These are phyloP conservation scores for Nyssa sinensis DNA, from an alignment of 148 eudicot genomes.

Conservation along the genomic window DNA sequence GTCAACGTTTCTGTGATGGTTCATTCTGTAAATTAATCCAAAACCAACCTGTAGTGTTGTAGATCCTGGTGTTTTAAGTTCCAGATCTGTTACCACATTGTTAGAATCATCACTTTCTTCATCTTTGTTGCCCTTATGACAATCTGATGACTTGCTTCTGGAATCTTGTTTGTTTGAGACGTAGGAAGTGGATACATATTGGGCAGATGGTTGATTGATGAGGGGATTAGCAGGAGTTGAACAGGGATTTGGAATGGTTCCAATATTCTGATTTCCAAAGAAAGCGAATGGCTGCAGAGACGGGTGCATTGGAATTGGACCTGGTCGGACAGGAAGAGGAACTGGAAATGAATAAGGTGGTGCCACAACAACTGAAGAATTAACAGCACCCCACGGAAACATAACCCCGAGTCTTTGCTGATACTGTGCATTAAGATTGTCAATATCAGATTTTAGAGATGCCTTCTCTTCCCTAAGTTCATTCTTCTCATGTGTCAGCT, in stretches of 20 bases:
- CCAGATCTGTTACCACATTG: conserved; percentile 61
- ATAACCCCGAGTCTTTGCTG: conserved; percentile 51
- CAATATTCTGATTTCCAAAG: conserved; percentile 46
- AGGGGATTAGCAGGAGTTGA: conserved; percentile 35
- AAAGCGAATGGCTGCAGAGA: conserved; percentile 55
- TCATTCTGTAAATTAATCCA: not conserved
- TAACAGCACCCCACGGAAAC: conserved; percentile 57
- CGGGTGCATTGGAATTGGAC: conserved; percentile 57
- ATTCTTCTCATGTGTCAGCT: conserved; percentile 70
- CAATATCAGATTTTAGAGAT: conserved; percentile 58
- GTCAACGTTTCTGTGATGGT: not conserved
- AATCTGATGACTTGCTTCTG: conserved; percentile 33
- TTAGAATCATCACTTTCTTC: conserved; percentile 39
- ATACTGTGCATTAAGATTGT: conserved; percentile 51
- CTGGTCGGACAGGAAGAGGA: conserved; percentile 45
- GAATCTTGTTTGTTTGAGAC: conserved; percentile 43
- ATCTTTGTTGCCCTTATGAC: conserved; percentile 23
- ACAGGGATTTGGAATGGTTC: conserved; percentile 32
- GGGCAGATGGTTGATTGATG: conserved; percentile 40
- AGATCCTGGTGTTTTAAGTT: conserved; percentile 70
- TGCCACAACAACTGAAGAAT: conserved; percentile 58
- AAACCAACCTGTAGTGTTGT: conserved; percentile 42
- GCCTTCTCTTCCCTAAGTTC: conserved; percentile 69
- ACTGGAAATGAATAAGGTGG: conserved; percentile 53
- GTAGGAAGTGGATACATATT: conserved; percentile 35